Conservation (phyloP, 768 basidiomycete species). For the Lactarius hengduanensis region DNA sequence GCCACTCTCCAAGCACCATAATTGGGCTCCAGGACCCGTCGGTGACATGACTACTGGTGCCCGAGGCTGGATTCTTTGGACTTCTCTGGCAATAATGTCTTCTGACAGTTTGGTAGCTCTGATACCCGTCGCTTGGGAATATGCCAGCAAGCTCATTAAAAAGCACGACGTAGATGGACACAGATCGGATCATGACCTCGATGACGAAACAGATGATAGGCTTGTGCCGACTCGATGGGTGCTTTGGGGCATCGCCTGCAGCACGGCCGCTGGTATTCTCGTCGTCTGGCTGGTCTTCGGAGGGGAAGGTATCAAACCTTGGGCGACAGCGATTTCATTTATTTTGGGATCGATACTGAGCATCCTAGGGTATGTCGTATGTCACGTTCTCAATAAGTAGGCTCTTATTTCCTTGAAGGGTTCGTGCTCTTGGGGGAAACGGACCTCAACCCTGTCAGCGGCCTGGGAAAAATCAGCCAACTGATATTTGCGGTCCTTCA, state of each 20-base stretch:
- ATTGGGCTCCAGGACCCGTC: constrained; percentile 95
- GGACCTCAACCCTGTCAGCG: constrained; percentile 89
- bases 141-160: constrained; percentile 38
- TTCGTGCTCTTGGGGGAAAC: constrained; percentile 96
- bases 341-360: constrained; percentile 80
- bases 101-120: constrained; percentile 88
- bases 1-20: constrained; percentile 73
- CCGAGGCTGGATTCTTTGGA: constrained; percentile 98
- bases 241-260: constrained; percentile 56
- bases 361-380: constrained; percentile 69
- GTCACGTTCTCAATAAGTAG: background rate
- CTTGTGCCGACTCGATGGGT: constrained; percentile 86
- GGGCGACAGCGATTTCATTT: constrained; percentile 89
- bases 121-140: constrained; percentile 66
- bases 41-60: constrained; percentile 84
- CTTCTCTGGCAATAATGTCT: constrained; percentile 93
- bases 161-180: constrained; percentile 22
- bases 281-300: constrained; percentile 92
- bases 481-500: constrained; percentile 92
- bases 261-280: constrained; percentile 66
- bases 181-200: constrained; percentile 49
- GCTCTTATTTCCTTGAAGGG: constrained; percentile 44
- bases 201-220: constrained; percentile 73
- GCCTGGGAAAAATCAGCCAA: constrained; percentile 93
- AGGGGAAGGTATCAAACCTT: constrained; percentile 86